Percentiles rank a stretch among this genome's conserved stretches.
phyloP scores from a whole-genome alignment of 768 basidiomycete species.

The Amanita pallidorosea region DNA sequence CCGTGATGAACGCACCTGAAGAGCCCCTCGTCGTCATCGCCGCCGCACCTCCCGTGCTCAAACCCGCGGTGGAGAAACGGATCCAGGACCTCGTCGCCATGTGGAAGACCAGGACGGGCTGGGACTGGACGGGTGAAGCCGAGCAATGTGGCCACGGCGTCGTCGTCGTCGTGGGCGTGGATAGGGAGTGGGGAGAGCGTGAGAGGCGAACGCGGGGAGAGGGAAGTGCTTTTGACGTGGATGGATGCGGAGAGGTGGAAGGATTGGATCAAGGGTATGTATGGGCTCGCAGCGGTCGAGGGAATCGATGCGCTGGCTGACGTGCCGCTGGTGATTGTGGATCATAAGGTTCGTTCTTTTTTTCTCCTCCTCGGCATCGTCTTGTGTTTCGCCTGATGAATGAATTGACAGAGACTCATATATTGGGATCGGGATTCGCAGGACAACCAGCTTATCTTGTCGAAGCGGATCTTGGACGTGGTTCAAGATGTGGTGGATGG shows the following conservation, averaged over 20 bases:
- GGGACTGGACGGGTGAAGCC: slow-evolving; percentile 28
- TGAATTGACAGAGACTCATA: slow-evolving; percentile 33
- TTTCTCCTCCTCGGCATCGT: not conserved
- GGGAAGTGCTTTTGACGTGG: slow-evolving; percentile 76
- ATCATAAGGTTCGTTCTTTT: slow-evolving; percentile 52
- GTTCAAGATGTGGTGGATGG: slow-evolving; percentile 56
- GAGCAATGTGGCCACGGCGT: too few species aligned
- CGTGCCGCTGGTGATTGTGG: slow-evolving; percentile 57
- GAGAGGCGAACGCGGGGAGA: slow-evolving; percentile 5
- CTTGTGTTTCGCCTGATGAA: not conserved
- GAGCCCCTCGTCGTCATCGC: slow-evolving; percentile 73
- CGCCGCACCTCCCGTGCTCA: slow-evolving; percentile 28
- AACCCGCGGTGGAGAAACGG: slow-evolving; percentile 31
- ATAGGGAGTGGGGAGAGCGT: not conserved
- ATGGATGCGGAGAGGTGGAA: slow-evolving; percentile 82
- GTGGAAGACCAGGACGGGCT: slow-evolving; percentile 42
- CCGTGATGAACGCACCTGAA: slow-evolving; percentile 74
- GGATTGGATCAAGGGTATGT: slow-evolving; percentile 89
- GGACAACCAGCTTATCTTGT: slow-evolving; percentile 45
- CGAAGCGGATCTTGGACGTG: slow-evolving; percentile 48
- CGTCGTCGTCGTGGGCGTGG: not conserved
- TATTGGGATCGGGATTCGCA: slow-evolving; percentile 66
- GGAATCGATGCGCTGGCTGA: slow-evolving; percentile 20
- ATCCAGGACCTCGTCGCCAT: slow-evolving; percentile 42
- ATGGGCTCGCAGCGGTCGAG: slow-evolving; percentile 40